A percentile compares a stretch with the other conserved stretches of the same genome.
These are phyloP conservation scores for Populus alba DNA, from an alignment of 345 rosid genomes.

Conservation along the genomic window DNA sequence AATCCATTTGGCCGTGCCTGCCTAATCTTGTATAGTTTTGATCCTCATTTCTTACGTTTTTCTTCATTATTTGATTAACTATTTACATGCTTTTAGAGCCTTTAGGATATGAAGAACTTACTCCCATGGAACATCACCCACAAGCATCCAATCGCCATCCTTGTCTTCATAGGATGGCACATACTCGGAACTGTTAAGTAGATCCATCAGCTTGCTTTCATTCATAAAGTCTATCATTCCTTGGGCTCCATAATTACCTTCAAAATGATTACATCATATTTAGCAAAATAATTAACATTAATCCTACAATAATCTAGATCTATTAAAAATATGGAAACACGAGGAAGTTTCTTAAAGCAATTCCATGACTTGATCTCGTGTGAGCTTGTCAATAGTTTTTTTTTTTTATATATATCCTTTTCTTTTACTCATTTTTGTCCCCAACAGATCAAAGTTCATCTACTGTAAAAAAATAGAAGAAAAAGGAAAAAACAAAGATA, in stretches of 20 bases:
- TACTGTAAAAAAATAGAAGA: background rate
- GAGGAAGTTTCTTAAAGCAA: background rate
- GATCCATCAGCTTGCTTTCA: constrained; percentile 89
- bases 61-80: background rate
- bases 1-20: too few relatives aligned
- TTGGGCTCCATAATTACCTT: constrained; percentile 58
- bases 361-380: constrained; percentile 4
- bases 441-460: background rate
- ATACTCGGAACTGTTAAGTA: constrained; percentile 80
- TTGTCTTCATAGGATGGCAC: constrained; percentile 95
- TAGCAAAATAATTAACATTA: background rate
- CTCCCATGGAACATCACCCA: constrained; percentile 99
- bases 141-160: constrained; percentile 99
- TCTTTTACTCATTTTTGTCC: background rate
- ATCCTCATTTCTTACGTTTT: background rate
- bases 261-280: background rate
- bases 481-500: background rate
- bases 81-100: background rate
- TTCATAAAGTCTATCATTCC: constrained; percentile 99
- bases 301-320: background rate
- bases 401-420: too few relatives aligned
- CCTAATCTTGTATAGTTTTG: too few relatives aligned
- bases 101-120: constrained; percentile 37
- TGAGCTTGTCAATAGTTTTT: background rate
- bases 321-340: background rate